A percentile compares a stretch with the other conserved stretches of the same genome.
Evolutionary conservation across 2,329 filamentous ascomycete genomes (phyloP).

Genomic region (Fusarium newnesense): DNA sequence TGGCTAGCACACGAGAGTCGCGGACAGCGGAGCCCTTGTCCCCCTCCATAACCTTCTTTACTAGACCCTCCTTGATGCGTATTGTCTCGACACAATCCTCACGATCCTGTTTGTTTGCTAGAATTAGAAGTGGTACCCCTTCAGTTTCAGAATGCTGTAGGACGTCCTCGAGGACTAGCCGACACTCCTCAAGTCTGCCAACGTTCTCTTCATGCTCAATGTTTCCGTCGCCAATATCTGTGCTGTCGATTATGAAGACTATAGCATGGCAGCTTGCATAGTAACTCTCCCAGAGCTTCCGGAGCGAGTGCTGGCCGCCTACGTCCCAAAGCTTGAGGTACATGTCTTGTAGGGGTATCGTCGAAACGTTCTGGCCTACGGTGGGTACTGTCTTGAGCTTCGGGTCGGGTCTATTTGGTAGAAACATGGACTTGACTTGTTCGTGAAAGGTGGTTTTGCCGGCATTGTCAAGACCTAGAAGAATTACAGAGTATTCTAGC

Average conservation of each 20-base stretch:
- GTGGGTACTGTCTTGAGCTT: constrained; percentile 92
- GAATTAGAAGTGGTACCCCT: constrained; percentile 88
- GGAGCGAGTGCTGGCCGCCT: constrained; percentile 88
- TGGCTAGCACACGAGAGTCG: constrained; percentile 89
- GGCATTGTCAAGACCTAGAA: constrained; percentile 96
- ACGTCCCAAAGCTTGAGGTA: constrained; percentile 99
- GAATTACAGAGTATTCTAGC: constrained; percentile 93
- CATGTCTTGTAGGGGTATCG: constrained; percentile 90
- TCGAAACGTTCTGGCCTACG: constrained; percentile 95
- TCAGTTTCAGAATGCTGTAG: constrained; percentile 87
- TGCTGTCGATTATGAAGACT: constrained; percentile 96
- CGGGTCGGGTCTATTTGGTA: constrained; percentile 68
- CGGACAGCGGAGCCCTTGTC: constrained; percentile 87
- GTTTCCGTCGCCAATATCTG: constrained; percentile 87
- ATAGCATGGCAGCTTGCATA: constrained; percentile 95
- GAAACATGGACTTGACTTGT: constrained; percentile 91
- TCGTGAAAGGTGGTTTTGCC: constrained; percentile 98
- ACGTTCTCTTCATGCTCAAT: constrained; percentile 63
- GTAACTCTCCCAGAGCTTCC: constrained; percentile 95
- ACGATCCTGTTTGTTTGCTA: constrained; percentile 97
- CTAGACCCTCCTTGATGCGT: constrained; percentile 94
- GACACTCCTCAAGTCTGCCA: constrained; percentile 85
- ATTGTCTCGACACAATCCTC: constrained; percentile 99
- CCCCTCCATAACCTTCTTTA: constrained; percentile 95
- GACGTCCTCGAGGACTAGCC: constrained; percentile 88